phyloP scores from a whole-genome alignment of 1,284 basidiomycete species.

The Puccinia triticina region DNA sequence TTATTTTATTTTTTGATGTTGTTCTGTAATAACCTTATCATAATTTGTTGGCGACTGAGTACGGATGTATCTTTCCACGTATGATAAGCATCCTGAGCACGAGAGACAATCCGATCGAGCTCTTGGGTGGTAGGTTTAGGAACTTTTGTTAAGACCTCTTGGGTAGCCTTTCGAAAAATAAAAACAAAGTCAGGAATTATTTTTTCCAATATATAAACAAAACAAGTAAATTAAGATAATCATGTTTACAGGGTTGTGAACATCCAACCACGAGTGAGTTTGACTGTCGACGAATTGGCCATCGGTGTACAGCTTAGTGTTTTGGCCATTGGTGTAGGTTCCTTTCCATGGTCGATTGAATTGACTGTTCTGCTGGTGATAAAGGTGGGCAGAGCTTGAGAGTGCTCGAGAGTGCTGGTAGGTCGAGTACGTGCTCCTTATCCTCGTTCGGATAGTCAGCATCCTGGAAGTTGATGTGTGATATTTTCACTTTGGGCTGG shows the following conservation, averaged over 20 bases:
- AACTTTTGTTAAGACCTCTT: slow-evolving; percentile 81
- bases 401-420: neutral
- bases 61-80: slow-evolving; percentile 85
- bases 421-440: neutral
- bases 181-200: neutral
- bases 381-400: neutral
- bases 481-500: no score
- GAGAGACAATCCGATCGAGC: slow-evolving; percentile 81
- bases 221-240: slow-evolving; percentile 32
- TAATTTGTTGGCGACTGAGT: slow-evolving; percentile 82
- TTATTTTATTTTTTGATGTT: neutral
- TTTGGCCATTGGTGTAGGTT: slow-evolving; percentile 76
- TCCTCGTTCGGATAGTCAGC: neutral
- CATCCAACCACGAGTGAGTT: slow-evolving; percentile 76
- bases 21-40: slow-evolving; percentile 71
- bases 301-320: slow-evolving; percentile 84
- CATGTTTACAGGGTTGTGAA: slow-evolving; percentile 75
- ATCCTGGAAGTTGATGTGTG: neutral
- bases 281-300: slow-evolving; percentile 84
- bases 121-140: slow-evolving; percentile 83
- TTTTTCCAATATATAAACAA: no score
- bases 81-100: slow-evolving; percentile 84
- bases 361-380: neutral
- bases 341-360: slow-evolving; percentile 79
- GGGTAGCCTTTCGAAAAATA: slow-evolving; percentile 69